These are phyloP conservation scores for Euphorbia lathyris DNA, from an alignment of 345 rosid genomes.

Conservation along the genomic window DNA sequence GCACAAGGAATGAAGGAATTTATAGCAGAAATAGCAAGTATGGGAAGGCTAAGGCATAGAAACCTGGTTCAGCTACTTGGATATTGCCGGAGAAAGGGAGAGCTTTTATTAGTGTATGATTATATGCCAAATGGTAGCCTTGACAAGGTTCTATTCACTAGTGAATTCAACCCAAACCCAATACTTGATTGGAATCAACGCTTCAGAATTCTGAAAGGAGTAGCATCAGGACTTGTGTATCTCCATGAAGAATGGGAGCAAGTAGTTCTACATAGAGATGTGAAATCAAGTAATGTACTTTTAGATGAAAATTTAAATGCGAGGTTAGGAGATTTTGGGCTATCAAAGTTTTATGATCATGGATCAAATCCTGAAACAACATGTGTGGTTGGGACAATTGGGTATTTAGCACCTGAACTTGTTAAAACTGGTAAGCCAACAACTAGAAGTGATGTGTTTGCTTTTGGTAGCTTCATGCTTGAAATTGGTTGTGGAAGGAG, in stretches of 20 bases:
- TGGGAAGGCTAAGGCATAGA: no score
- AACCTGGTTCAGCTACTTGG: no score
- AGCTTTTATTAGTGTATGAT: no score
- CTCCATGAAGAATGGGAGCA: constrained; percentile 26
- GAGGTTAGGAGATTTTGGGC: constrained; percentile 18
- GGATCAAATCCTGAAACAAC: constrained; percentile 20
- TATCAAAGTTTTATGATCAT: constrained; percentile 16
- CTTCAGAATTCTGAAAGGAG: constrained; percentile 11
- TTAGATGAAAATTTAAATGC: constrained; percentile 13
- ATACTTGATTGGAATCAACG: constrained; percentile 12
- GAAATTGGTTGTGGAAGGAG: constrained; percentile 19
- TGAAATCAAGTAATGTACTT: constrained; percentile 18
- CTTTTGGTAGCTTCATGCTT: constrained; percentile 19
- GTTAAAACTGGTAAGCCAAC: constrained; percentile 11
- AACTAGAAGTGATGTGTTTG: constrained; percentile 17
- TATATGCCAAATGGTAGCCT: no score
- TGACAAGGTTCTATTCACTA: no score
- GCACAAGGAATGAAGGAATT: no score
- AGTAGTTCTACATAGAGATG: constrained; percentile 20
- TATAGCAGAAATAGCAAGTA: no score
- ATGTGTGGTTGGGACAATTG: constrained; percentile 14
- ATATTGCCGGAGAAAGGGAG: no score
- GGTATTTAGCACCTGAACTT: constrained; percentile 18
- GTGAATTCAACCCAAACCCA: no score
- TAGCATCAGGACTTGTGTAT: constrained; percentile 18